Evolutionary conservation across 257 asterid genomes (phyloP).

Genomic region (Forsythia suspensa): DNA sequence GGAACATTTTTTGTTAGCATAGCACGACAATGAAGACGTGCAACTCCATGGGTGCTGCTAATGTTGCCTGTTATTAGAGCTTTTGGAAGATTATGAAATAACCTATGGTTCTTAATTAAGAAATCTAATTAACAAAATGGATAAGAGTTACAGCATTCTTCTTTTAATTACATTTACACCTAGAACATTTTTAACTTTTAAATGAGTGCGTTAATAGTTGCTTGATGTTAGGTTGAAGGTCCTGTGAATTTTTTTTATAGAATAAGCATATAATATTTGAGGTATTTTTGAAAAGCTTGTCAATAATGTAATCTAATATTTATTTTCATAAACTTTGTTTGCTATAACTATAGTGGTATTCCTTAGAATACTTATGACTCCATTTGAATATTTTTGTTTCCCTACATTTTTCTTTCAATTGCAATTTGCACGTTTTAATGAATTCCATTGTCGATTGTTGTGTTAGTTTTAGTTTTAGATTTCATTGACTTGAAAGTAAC

Average conservation of each 20-base stretch:
- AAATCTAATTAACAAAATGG: too few species aligned
- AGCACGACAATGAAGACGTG: too few species aligned
- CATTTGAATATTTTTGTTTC: background rate
- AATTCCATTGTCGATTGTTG: background rate
- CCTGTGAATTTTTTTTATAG: slow-evolving; percentile 1
- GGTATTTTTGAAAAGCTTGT: background rate
- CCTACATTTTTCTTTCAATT: background rate
- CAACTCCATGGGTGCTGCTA: too few species aligned
- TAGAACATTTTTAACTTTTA: too few species aligned
- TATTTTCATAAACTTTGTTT: background rate
- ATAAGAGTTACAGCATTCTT: too few species aligned
- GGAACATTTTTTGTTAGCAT: too few species aligned
- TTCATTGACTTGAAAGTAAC: background rate
- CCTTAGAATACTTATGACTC: background rate
- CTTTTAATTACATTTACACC: too few species aligned
- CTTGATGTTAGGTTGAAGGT: background rate
- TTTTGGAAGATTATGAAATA: too few species aligned
- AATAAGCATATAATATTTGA: background rate
- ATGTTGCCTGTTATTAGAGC: too few species aligned
- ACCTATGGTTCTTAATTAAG: too few species aligned
- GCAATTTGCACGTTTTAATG: background rate
- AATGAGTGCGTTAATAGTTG: too few species aligned
- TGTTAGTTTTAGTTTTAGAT: background rate
- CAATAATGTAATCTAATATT: background rate
- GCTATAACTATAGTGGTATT: background rate